Percentiles rank a stretch among this genome's conserved stretches.
These are phyloP conservation scores for Inga laurina DNA, from an alignment of 306 rosid species.

Conservation along the genomic window DNA sequence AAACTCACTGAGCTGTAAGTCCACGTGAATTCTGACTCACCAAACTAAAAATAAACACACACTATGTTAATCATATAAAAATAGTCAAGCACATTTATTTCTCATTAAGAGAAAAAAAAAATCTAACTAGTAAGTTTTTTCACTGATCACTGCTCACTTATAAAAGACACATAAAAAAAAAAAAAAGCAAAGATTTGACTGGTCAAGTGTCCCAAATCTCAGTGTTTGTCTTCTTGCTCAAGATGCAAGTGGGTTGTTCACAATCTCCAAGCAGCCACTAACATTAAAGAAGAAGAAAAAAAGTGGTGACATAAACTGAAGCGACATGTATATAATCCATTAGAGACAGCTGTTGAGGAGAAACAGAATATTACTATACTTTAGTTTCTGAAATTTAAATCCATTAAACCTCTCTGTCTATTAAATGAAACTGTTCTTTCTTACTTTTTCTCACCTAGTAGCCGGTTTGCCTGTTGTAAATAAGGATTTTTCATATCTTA, in stretches of 20 bases:
- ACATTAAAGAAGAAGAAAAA: neutral
- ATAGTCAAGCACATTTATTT: neutral
- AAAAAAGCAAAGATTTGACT: slow-evolving; percentile 12
- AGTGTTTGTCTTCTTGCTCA: slow-evolving; percentile 26
- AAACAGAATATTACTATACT: slow-evolving; percentile 18
- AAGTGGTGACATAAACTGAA: neutral
- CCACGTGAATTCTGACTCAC: slow-evolving; percentile 12
- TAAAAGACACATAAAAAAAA: neutral
- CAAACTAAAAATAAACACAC: neutral
- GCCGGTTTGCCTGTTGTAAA: slow-evolving; percentile 1
- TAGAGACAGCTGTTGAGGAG: neutral
- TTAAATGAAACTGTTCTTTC: neutral
- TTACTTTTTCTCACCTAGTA: neutral
- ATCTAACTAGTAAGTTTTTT: neutral
- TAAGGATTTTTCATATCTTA: neutral
- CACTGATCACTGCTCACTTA: neutral
- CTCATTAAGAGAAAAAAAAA: neutral
- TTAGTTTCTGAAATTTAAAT: neutral
- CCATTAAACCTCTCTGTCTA: neutral
- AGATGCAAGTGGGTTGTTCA: slow-evolving; percentile 10
- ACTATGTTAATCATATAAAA: neutral
- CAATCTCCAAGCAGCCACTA: slow-evolving; percentile 28
- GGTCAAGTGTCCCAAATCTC: slow-evolving; percentile 20
- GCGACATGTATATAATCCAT: neutral
- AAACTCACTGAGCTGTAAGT: slow-evolving; percentile 8